phyloP scores from a whole-genome alignment of 305 asterid genomes.

The Stenogyne calaminthoides region DNA sequence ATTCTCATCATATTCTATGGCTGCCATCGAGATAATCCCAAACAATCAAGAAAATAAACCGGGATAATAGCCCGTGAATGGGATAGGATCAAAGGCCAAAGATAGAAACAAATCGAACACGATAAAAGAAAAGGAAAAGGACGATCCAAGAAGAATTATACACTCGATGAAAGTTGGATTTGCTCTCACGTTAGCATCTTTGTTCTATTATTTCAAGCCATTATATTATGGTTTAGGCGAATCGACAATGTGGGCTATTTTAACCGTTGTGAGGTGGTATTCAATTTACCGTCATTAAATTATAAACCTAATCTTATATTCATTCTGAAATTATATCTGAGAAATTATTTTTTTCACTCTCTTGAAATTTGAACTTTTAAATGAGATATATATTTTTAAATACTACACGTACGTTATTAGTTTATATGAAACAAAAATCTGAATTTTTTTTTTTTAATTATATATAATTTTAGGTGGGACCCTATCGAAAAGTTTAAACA shows the following conservation, averaged over 20 bases:
- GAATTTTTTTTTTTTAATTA: not conserved
- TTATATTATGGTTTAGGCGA: constrained; percentile 67
- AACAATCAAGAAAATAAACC: constrained; percentile 2
- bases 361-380: no score
- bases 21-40: not conserved
- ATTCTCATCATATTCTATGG: not conserved
- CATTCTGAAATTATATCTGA: no score
- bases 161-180: constrained; percentile 70
- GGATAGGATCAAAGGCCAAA: constrained; percentile 30
- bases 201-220: constrained; percentile 69
- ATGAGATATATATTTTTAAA: no score
- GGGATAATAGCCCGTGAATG: not conserved
- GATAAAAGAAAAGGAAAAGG: constrained; percentile 46
- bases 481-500: constrained; percentile 53
- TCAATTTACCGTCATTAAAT: constrained; percentile 64
- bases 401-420: no score
- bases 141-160: constrained; percentile 62
- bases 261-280: constrained; percentile 77
- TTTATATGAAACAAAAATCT: no score
- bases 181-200: constrained; percentile 64
- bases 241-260: constrained; percentile 72
- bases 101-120: not conserved
- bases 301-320: not conserved
- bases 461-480: constrained; percentile 55
- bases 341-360: no score